phyloP scores from a whole-genome alignment of 108 stramenopile species.

The Licmophora abbreviata region DNA sequence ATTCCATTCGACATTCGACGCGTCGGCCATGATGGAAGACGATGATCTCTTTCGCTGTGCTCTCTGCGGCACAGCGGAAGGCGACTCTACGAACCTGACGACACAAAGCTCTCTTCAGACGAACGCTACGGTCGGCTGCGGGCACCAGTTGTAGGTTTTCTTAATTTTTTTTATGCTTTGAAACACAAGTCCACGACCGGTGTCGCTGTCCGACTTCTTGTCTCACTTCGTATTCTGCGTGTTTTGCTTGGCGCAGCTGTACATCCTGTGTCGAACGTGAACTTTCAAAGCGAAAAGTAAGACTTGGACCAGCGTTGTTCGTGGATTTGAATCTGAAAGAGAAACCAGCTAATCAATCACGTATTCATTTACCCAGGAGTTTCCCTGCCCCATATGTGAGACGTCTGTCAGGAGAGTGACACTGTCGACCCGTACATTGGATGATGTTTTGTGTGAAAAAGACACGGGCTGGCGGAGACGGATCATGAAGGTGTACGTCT shows the following conservation, averaged over 20 bases:
- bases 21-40: no score
- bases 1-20: no score
- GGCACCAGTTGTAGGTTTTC: slow-evolving; percentile 68
- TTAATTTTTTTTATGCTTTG: not conserved
- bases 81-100: slow-evolving; percentile 76
- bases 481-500: no score
- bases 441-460: slow-evolving; percentile 78
- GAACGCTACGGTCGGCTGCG: slow-evolving; percentile 76
- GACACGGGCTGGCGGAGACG: no score
- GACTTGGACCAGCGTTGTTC: no score
- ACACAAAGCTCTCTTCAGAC: slow-evolving; percentile 69
- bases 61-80: slow-evolving; percentile 73
- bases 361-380: no score
- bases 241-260: slow-evolving; percentile 43
- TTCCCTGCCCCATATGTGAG: slow-evolving; percentile 79
- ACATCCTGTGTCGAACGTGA: slow-evolving; percentile 80
- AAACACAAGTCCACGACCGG: not conserved
- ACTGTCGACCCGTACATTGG: slow-evolving; percentile 69
- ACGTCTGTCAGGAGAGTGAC: slow-evolving; percentile 77
- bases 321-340: no score
- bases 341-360: no score
- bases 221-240: no score
- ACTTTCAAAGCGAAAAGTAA: slow-evolving; percentile 54
- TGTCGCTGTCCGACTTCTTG: no score
- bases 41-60: slow-evolving; percentile 80